These are phyloP conservation scores for Sophora flavescens DNA, from an alignment of 306 rosid genomes.

Conservation along the genomic window DNA sequence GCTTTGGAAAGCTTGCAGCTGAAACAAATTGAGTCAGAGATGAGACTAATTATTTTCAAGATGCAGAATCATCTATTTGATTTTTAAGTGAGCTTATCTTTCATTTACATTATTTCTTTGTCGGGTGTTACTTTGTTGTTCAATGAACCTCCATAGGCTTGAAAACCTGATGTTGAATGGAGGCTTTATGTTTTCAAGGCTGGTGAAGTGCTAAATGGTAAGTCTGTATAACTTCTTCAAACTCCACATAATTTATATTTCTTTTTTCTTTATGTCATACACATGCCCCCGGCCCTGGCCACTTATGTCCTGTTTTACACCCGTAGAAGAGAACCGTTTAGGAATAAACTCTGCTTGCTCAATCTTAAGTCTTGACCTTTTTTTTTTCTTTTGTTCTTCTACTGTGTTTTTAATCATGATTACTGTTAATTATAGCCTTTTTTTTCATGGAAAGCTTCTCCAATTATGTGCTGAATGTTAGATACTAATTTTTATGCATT, in stretches of 20 bases:
- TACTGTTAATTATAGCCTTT: neutral
- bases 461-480: no score
- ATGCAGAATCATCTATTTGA: constrained; percentile 15
- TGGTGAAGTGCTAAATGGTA: constrained; percentile 92
- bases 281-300: neutral
- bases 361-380: neutral
- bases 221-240: constrained; percentile 43
- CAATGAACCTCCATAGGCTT: constrained; percentile 86
- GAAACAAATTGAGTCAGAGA: no score
- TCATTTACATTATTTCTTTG: constrained; percentile 32
- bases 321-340: neutral
- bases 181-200: constrained; percentile 96
- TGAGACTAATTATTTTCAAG: constrained; percentile 2
- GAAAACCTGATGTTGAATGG: constrained; percentile 89
- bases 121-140: constrained; percentile 84
- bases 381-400: constrained; percentile 11
- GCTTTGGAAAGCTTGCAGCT: no score
- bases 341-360: constrained; percentile 31
- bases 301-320: neutral
- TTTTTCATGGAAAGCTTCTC: no score
- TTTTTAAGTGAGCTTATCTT: constrained; percentile 23
- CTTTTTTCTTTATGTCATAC: neutral
- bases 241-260: constrained; percentile 1
- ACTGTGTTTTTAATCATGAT: neutral
- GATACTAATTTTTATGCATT: no score